phyloP scores from a whole-genome alignment of 23 red algal genomes.

The Chondrus crispus region DNA sequence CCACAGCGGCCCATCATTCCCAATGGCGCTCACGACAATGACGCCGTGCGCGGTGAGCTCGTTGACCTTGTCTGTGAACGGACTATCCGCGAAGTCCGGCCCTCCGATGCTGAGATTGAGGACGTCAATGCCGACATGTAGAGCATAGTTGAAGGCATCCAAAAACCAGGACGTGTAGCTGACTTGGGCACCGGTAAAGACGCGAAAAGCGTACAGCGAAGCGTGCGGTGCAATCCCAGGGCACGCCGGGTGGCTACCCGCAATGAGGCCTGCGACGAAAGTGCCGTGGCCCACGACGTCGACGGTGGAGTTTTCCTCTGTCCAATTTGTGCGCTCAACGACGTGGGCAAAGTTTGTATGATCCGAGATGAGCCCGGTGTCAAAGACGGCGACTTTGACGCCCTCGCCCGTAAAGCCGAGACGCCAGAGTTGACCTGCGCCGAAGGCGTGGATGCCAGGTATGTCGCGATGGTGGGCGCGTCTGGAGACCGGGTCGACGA shows the following conservation, averaged over 20 bases:
- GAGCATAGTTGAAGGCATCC: conserved; percentile 91
- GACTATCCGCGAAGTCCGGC: conserved; percentile 74
- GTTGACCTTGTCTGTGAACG: conserved; percentile 89
- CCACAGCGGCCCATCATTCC: conserved; percentile 90
- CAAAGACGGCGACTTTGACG: conserved; percentile 84
- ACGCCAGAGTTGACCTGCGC: conserved; percentile 49
- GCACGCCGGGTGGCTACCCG: conserved; percentile 54
- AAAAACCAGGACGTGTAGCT: conserved; percentile 88
- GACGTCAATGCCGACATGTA: conserved; percentile 70
- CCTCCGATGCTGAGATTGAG: conserved; percentile 89
- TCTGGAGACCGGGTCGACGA: background rate
- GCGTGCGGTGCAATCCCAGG: conserved; percentile 79
- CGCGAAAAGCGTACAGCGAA: conserved; percentile 60
- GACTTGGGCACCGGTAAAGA: conserved; percentile 74
- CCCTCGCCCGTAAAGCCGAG: conserved; percentile 45
- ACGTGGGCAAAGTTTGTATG: conserved; percentile 20
- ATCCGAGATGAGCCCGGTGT: conserved; percentile 63
- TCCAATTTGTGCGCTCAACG: conserved; percentile 67
- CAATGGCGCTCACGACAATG: conserved; percentile 77
- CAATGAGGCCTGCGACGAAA: conserved; percentile 86
- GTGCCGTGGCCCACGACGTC: conserved; percentile 90
- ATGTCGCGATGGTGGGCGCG: background rate
- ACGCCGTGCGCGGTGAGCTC: conserved; percentile 78
- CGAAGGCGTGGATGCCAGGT: conserved; percentile 53
- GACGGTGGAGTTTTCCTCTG: conserved; percentile 51